A percentile compares a stretch with the other conserved stretches of the same genome.
Evolutionary conservation across 108 stramenopile species (phyloP).

Genomic region (Cyclotella cryptica): DNA sequence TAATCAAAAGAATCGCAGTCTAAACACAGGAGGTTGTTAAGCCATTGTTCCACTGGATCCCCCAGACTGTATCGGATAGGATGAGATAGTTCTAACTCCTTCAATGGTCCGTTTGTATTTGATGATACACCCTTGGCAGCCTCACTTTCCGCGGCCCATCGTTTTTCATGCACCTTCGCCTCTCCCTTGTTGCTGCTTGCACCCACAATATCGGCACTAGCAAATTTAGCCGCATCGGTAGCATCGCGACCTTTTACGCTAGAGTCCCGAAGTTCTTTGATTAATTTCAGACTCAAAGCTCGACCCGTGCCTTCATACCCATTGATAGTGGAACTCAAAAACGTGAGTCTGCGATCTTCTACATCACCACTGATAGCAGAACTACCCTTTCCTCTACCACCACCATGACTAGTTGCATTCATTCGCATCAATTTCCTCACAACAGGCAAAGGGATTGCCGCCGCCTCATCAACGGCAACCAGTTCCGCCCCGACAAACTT

Average conservation of each 20-base stretch:
- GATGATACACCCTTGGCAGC: constrained; percentile 58
- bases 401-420: constrained; percentile 29
- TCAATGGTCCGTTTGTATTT: constrained; percentile 56
- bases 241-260: constrained; percentile 61
- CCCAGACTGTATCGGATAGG: constrained; percentile 96
- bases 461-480: constrained; percentile 98
- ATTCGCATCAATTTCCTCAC: constrained; percentile 87
- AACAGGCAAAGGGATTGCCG: constrained; percentile 98
- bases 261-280: constrained; percentile 93
- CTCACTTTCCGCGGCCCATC: constrained; percentile 84
- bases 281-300: constrained; percentile 95
- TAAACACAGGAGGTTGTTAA: constrained; percentile 95
- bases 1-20: constrained; percentile 75
- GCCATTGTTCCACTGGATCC: constrained; percentile 96
- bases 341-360: constrained; percentile 81
- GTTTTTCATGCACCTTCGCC: constrained; percentile 91
- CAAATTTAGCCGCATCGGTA: constrained; percentile 65
- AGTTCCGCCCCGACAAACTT: constrained; percentile 96
- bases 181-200: constrained; percentile 84
- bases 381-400: constrained; percentile 52
- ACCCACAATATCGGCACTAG: constrained; percentile 75
- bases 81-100: constrained; percentile 89
- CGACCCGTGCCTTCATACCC: constrained; percentile 99
- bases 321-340: constrained; percentile 97
- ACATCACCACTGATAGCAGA: constrained; percentile 28